phyloP scores from a whole-genome alignment of 2,329 filamentous ascomycete genomes.

The Escovopsis weberi region DNA sequence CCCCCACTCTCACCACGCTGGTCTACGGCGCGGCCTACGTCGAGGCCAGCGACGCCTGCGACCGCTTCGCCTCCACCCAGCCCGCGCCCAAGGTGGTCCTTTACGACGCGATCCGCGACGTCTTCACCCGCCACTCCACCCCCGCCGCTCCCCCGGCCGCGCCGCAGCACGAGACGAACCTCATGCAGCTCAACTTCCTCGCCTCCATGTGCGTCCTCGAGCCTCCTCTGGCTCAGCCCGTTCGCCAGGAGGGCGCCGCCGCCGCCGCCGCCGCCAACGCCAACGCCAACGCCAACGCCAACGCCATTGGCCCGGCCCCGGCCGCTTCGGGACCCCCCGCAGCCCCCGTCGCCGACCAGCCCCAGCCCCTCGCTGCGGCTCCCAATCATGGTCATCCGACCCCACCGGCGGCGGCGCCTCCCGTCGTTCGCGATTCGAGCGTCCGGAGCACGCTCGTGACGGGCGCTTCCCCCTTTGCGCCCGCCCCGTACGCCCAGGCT shows the following conservation, averaged over 20 bases:
- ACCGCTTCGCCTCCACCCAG: constrained; percentile 10
- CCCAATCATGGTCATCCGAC: no score
- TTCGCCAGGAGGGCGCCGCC: constrained; percentile 1
- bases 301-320: no score
- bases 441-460: constrained; percentile 6
- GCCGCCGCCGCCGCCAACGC: no score
- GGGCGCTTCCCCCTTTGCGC: no score
- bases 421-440: constrained; percentile 4
- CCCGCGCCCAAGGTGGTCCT: constrained; percentile 17
- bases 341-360: no score
- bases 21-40: constrained; percentile 18
- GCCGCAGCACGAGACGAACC: constrained; percentile 6
- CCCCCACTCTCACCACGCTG: constrained; percentile 3
- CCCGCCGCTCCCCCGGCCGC: constrained; percentile 14
- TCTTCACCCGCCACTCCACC: constrained; percentile 22
- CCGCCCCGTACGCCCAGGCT: no score
- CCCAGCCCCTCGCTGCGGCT: no score
- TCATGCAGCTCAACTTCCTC: constrained; percentile 17
- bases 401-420: background rate
- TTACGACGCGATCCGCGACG: constrained; percentile 26
- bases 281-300: no score
- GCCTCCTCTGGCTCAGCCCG: constrained; percentile 11
- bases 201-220: constrained; percentile 21
- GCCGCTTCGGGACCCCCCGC: no score
- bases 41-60: constrained; percentile 13